Conservation (phyloP, 116 monocot species). For the Zostera marina region DNA sequence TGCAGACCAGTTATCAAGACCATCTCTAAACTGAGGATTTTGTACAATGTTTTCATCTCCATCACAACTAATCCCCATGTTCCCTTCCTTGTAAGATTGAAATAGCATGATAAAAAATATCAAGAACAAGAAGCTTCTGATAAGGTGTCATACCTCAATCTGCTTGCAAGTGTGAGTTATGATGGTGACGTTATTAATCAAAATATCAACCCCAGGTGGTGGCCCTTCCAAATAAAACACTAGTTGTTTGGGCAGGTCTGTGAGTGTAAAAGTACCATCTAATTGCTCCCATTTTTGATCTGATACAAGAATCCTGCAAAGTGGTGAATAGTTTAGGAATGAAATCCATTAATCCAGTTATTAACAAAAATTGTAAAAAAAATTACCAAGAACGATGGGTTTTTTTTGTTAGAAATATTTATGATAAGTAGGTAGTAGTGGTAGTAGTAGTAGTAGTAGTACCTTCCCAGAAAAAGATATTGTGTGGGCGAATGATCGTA, state of each 20-base stretch:
- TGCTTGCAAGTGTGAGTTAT: conserved; percentile 16
- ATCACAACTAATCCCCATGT: background rate
- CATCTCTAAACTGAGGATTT: conserved; percentile 57
- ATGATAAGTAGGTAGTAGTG: too few relatives aligned
- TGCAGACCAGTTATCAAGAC: conserved; percentile 59
- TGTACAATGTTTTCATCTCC: conserved; percentile 30
- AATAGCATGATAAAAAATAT: background rate
- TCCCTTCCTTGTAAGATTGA: conserved; percentile 15
- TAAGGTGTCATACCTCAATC: conserved; percentile 17
- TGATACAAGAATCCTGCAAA: conserved; percentile 32
- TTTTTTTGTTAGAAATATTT: background rate
- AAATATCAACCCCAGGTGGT: conserved; percentile 50
- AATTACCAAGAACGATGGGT: background rate
- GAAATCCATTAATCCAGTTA: background rate
- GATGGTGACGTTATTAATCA: conserved; percentile 47
- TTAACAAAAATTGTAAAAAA: background rate
- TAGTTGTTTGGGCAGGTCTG: conserved; percentile 31
- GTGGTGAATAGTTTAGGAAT: background rate
- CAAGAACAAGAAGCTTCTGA: background rate
- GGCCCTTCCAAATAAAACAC: conserved; percentile 87
- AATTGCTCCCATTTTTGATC: conserved; percentile 52
- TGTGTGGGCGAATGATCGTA: conserved; percentile 22
- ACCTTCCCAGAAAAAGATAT: conserved; percentile 63
- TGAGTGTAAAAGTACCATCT: conserved; percentile 60
- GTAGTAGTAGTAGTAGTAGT: too few relatives aligned